These are phyloP conservation scores for Camellia japonica DNA, from an alignment of 148 eudicot genomes.

Conservation along the genomic window DNA sequence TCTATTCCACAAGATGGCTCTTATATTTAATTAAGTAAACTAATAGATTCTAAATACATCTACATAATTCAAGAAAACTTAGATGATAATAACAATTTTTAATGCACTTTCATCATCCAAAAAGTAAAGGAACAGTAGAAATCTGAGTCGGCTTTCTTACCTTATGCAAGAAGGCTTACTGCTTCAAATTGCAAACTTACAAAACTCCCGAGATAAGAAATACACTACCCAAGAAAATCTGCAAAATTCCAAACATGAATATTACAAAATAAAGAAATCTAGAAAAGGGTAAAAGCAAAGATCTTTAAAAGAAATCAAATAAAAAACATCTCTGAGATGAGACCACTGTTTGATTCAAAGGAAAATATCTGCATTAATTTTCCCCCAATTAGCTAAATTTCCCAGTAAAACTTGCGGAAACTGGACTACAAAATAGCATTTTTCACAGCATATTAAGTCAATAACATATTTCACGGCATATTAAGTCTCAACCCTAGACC, in stretches of 20 bases:
- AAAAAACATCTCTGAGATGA: too few species aligned
- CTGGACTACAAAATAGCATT: neutral
- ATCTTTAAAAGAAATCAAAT: too few species aligned
- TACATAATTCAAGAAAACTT: neutral
- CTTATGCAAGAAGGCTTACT: slow-evolving; percentile 5
- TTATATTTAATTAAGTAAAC: neutral
- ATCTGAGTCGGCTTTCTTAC: slow-evolving; percentile 19
- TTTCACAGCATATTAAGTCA: neutral
- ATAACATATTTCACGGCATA: neutral
- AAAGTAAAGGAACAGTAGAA: neutral
- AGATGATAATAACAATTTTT: neutral
- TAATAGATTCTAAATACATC: too few species aligned
- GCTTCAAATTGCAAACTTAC: neutral
- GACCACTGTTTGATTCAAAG: neutral
- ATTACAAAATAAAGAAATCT: too few species aligned
- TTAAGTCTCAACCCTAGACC: neutral
- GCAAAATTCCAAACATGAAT: neutral
- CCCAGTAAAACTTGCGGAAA: neutral
- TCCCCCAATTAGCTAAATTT: neutral
- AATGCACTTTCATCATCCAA: slow-evolving; percentile 4
- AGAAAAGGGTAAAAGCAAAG: neutral
- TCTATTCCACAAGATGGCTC: neutral
- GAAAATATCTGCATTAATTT: neutral
- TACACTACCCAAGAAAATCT: neutral
- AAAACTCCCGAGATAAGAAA: neutral